A percentile compares a stretch with the other conserved stretches of the same genome.
Evolutionary conservation across 106 monocot species (phyloP).

Genomic region (Allium sativum): DNA sequence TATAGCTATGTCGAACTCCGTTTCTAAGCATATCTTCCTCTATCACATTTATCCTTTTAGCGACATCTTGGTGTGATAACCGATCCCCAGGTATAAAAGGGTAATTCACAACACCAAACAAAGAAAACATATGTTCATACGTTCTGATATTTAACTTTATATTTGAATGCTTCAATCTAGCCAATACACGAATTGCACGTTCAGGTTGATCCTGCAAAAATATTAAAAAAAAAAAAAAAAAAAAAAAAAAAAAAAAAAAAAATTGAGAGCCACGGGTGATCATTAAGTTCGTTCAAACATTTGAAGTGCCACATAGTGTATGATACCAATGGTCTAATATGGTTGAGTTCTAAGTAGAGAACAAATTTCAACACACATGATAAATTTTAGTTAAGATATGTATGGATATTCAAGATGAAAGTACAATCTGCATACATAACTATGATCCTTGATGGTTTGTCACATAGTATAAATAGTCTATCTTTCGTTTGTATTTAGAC

Average conservation of each 20-base stretch:
- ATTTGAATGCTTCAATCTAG: slow-evolving; percentile 49
- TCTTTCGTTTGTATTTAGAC: too few species aligned
- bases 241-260: background rate
- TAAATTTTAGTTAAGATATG: too few species aligned
- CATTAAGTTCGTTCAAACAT: background rate
- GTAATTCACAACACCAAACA: slow-evolving; percentile 69
- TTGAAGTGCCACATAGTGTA: slow-evolving; percentile 1
- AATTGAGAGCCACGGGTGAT: background rate
- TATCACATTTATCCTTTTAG: slow-evolving; percentile 47
- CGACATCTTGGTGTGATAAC: slow-evolving; percentile 53
- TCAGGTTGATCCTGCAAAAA: slow-evolving; percentile 74
- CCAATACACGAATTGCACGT: slow-evolving; percentile 51
- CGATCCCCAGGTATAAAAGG: slow-evolving; percentile 72
- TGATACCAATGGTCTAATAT: too few species aligned
- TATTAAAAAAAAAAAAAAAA: background rate
- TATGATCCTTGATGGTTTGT: too few species aligned
- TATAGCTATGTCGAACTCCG: slow-evolving; percentile 60
- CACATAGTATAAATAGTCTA: too few species aligned
- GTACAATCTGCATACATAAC: too few species aligned
- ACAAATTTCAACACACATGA: too few species aligned
- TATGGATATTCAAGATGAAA: too few species aligned
- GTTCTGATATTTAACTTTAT: slow-evolving; percentile 55
- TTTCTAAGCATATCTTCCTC: slow-evolving; percentile 66
- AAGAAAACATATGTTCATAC: slow-evolving; percentile 61
- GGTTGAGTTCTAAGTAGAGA: too few species aligned